phyloP scores from a whole-genome alignment of 257 asterid species.

The Pogostemon cablin region DNA sequence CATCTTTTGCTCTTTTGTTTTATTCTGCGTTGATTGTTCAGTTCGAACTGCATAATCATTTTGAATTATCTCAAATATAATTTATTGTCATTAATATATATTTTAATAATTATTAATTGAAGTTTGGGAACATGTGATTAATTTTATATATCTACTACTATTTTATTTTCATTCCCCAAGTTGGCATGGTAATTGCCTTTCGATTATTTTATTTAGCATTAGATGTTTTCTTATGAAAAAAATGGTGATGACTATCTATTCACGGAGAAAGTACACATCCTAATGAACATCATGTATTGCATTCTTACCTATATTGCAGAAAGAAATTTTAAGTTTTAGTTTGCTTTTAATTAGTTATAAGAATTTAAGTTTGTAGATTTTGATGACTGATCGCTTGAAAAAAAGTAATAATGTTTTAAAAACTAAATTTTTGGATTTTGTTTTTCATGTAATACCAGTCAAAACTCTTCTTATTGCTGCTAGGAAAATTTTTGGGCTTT shows the following conservation, averaged over 20 bases:
- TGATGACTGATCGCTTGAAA: constrained; percentile 2
- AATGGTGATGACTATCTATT: constrained; percentile 8
- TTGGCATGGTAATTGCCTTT: constrained; percentile 58
- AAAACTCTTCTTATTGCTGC: constrained; percentile 80
- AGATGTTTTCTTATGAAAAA: constrained; percentile 5
- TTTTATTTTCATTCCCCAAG: no score
- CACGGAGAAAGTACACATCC: not conserved
- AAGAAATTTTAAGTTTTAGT: not conserved
- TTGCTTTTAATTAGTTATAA: constrained; percentile 1
- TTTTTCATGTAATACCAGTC: constrained; percentile 53
- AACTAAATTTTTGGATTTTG: constrained; percentile 17
- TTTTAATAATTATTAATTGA: no score
- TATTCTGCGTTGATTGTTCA: no score
- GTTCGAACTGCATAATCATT: constrained; percentile 28
- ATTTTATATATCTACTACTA: no score
- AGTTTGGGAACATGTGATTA: no score
- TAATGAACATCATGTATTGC: not conserved
- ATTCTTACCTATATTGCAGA: constrained; percentile 8
- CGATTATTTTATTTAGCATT: not conserved
- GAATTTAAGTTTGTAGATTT: constrained; percentile 1
- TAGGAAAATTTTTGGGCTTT: no score
- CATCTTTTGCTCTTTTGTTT: no score
- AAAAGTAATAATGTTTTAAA: not conserved
- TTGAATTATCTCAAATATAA: no score
- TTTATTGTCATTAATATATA: no score